These are phyloP conservation scores for Akanthomyces lecanii DNA, from an alignment of 2,329 filamentous ascomycete genomes.

Conservation along the genomic window DNA sequence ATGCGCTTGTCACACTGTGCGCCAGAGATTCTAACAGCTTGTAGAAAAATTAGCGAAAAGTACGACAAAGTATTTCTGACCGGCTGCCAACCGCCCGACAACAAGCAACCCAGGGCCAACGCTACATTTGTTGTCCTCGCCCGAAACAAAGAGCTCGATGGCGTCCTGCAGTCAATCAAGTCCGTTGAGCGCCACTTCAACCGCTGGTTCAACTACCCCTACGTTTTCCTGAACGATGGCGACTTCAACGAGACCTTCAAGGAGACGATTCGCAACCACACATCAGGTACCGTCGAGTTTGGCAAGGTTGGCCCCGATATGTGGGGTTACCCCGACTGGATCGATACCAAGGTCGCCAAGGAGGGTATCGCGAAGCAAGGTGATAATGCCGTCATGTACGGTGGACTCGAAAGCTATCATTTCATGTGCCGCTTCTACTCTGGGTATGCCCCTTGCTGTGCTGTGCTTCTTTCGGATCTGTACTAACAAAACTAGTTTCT, in stretches of 20 bases:
- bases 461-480: neutral
- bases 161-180: slow-evolving; percentile 94
- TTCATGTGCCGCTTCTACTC: slow-evolving; percentile 99
- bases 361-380: slow-evolving; percentile 97
- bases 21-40: neutral
- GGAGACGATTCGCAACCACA: slow-evolving; percentile 82
- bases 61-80: slow-evolving; percentile 95
- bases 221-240: slow-evolving; percentile 95
- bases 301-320: slow-evolving; percentile 85
- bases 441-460: slow-evolving; percentile 54
- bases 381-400: slow-evolving; percentile 97
- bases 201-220: slow-evolving; percentile 96
- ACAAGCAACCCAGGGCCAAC: slow-evolving; percentile 76
- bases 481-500: slow-evolving; percentile 57
- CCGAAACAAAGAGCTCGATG: slow-evolving; percentile 92
- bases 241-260: slow-evolving; percentile 96
- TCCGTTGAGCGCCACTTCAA: slow-evolving; percentile 99
- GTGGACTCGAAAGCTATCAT: slow-evolving; percentile 97
- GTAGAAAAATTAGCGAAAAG: slow-evolving; percentile 92
- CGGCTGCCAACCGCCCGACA: slow-evolving; percentile 80
- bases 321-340: slow-evolving; percentile 98
- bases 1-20: too few species aligned
- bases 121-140: slow-evolving; percentile 94
- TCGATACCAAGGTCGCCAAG: slow-evolving; percentile 86
- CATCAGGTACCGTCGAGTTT: slow-evolving; percentile 83